Conservation (phyloP, 2,329 filamentous ascomycete genomes). For the Aureobasidium namibiae region DNA sequence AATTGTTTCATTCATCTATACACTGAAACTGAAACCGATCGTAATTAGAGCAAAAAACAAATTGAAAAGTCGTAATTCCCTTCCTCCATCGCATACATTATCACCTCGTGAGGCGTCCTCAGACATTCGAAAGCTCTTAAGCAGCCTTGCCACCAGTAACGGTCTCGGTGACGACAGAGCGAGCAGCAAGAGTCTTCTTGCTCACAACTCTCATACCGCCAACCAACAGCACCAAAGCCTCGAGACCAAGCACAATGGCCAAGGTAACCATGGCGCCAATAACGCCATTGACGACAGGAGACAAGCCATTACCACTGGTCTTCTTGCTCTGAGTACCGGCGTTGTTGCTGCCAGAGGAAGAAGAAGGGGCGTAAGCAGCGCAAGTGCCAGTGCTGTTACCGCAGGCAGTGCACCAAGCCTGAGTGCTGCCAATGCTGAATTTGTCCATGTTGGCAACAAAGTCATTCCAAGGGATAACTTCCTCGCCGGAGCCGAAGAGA, state of each 20-base stretch:
- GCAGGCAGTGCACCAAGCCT: constrained; percentile 67
- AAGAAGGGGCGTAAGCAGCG: constrained; percentile 36
- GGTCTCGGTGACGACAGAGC: neutral
- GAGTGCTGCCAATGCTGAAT: constrained; percentile 57
- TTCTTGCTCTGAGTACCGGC: constrained; percentile 18
- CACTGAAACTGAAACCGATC: too few relatives aligned
- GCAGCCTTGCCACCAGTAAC: constrained; percentile 4
- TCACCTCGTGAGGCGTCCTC: neutral
- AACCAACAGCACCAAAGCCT: constrained; percentile 45
- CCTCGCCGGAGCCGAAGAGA: constrained; percentile 49
- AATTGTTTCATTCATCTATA: too few relatives aligned
- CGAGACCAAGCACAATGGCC: constrained; percentile 52
- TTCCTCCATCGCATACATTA: neutral
- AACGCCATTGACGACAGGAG: constrained; percentile 67
- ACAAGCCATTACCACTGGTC: constrained; percentile 42
- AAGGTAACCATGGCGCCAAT: constrained; percentile 66
- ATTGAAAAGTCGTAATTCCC: too few relatives aligned
- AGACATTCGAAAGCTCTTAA: neutral
- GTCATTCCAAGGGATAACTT: constrained; percentile 55
- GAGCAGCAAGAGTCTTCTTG: constrained; percentile 38
- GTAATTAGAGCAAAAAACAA: too few relatives aligned
- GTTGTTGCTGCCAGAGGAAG: constrained; percentile 17
- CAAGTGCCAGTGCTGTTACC: constrained; percentile 64
- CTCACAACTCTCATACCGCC: constrained; percentile 52
- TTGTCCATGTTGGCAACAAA: constrained; percentile 57